phyloP scores from a whole-genome alignment of 345 rosid genomes.

The Gossypium arboreum region DNA sequence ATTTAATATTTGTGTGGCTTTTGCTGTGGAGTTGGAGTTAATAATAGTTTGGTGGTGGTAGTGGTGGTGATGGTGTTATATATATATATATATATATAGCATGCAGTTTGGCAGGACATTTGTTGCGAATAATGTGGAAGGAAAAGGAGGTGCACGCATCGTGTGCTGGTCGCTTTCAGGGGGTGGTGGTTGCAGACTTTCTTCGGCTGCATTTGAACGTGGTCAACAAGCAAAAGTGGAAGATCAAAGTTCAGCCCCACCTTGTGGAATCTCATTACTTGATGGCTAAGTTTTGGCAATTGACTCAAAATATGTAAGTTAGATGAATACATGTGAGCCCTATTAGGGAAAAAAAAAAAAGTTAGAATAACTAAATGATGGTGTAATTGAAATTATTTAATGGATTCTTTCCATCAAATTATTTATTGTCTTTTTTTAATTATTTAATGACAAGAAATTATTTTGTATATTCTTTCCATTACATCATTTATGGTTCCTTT shows the following conservation, averaged over 20 bases:
- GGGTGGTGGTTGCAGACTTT: not conserved
- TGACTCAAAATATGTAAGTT: too few species aligned
- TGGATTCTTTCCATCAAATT: fast-evolving
- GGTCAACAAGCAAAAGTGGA: not conserved
- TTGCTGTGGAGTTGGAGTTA: not conserved
- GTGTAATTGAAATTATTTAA: too few species aligned
- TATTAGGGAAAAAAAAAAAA: too few species aligned
- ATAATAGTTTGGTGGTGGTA: too few species aligned
- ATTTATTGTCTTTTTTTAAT: fast-evolving
- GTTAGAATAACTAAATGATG: too few species aligned
- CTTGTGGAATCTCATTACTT: too few species aligned
- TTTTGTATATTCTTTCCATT: too few species aligned
- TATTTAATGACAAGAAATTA: too few species aligned
- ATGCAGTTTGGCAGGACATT: too few species aligned
- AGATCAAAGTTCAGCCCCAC: not conserved
- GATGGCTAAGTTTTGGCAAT: too few species aligned
- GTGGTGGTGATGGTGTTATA: not conserved
- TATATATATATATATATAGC: not conserved
- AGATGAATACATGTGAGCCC: too few species aligned
- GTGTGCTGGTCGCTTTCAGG: not conserved
- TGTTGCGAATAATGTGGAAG: not conserved
- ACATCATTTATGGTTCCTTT: too few species aligned
- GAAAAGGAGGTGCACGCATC: not conserved
- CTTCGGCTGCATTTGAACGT: not conserved
- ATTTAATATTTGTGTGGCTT: not conserved